Percentiles rank a stretch among this genome's conserved stretches.
These are phyloP conservation scores for Bruguiera gymnorhiza DNA, from an alignment of 345 rosid species.

Conservation along the genomic window DNA sequence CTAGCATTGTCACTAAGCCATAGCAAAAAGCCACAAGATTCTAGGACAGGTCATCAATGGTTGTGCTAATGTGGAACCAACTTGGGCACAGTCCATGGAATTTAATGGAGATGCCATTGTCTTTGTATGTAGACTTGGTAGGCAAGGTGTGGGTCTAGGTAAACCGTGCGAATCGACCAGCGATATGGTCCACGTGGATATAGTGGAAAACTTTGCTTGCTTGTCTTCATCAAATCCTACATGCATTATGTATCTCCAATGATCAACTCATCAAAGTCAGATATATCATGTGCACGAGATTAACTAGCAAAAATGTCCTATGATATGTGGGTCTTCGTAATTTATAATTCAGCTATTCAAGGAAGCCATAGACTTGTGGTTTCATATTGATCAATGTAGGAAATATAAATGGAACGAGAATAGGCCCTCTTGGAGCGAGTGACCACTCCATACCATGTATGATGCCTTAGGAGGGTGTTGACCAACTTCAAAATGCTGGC, in stretches of 20 bases:
- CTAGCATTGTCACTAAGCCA: slow-evolving; percentile 4
- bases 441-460: no score
- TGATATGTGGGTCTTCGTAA: not conserved
- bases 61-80: slow-evolving; percentile 25
- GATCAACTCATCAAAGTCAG: no score
- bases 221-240: not conserved
- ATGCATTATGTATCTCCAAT: slow-evolving; percentile 1
- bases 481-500: no score
- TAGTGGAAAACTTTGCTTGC: slow-evolving; percentile 16
- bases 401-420: no score
- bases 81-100: not conserved
- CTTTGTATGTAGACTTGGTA: not conserved
- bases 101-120: slow-evolving; percentile 10
- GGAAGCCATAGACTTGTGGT: no score
- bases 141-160: slow-evolving; percentile 26
- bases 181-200: not conserved
- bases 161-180: slow-evolving; percentile 7
- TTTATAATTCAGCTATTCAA: not conserved
- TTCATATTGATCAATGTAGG: no score
- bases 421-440: no score
- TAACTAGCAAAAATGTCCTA: not conserved
- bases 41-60: slow-evolving; percentile 13
- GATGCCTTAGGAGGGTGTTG: no score
- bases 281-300: not conserved
- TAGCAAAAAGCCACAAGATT: not conserved